A percentile compares a stretch with the other conserved stretches of the same genome.
Evolutionary conservation across 345 rosid genomes (phyloP).

Genomic region (Luvunga scandens): DNA sequence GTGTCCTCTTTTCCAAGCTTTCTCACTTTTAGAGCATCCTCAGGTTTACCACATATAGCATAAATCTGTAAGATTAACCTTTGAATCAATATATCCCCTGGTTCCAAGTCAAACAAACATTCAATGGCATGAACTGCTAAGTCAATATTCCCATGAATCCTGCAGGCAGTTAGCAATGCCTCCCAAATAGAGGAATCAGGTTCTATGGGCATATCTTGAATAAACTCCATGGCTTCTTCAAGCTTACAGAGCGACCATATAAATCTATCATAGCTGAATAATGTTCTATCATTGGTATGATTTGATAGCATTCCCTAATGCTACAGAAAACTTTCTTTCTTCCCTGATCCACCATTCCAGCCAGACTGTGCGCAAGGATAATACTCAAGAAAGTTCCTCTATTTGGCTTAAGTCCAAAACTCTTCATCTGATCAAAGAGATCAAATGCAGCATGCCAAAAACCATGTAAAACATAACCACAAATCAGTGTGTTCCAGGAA

Average conservation of each 20-base stretch:
- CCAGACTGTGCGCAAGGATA: slow-evolving; percentile 62
- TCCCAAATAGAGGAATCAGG: slow-evolving; percentile 70
- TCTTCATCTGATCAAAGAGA: slow-evolving; percentile 57
- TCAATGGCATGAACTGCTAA: slow-evolving; percentile 60
- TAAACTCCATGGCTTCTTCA: slow-evolving; percentile 63
- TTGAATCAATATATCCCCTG: slow-evolving; percentile 39
- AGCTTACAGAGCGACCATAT: slow-evolving; percentile 72
- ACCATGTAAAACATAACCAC: slow-evolving; percentile 67
- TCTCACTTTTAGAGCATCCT: slow-evolving; percentile 46
- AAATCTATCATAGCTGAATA: slow-evolving; percentile 64
- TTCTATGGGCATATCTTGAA: slow-evolving; percentile 60
- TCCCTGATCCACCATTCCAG: slow-evolving; percentile 64
- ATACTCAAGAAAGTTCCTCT: slow-evolving; percentile 66
- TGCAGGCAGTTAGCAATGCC: slow-evolving; percentile 63
- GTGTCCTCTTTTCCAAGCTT: slow-evolving; percentile 37
- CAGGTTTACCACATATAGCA: slow-evolving; percentile 49
- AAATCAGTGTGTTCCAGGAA: slow-evolving; percentile 71
- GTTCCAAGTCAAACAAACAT: slow-evolving; percentile 58
- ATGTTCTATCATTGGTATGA: slow-evolving; percentile 74
- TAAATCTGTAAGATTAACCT: slow-evolving; percentile 47
- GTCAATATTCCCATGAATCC: slow-evolving; percentile 54
- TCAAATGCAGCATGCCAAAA: slow-evolving; percentile 50
- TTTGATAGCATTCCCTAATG: slow-evolving; percentile 57
- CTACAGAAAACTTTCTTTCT: slow-evolving; percentile 52
- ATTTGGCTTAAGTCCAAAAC: slow-evolving; percentile 53